A percentile compares a stretch with the other conserved stretches of the same genome.
Conservation (phyloP, 164 flowering plant species). For the Paratinospora sagittata region DNA sequence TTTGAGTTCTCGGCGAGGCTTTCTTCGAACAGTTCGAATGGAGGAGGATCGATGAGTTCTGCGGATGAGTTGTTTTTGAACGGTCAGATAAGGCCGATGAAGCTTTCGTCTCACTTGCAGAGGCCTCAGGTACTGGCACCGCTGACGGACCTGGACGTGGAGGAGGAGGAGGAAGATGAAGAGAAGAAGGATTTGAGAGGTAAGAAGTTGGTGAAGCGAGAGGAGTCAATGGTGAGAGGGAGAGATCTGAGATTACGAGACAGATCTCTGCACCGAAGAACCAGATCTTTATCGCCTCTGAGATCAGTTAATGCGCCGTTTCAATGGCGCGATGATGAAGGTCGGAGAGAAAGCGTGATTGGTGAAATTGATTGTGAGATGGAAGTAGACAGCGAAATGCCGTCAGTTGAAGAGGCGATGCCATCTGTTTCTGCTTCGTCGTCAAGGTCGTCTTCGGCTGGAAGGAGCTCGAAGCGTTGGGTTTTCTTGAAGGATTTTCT, state of each 20-base stretch:
- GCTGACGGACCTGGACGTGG: conserved; percentile 39
- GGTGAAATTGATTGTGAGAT: background rate
- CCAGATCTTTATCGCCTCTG: conserved; percentile 60
- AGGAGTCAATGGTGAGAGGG: conserved; percentile 28
- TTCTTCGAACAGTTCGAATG: background rate
- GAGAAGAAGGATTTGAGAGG: conserved; percentile 30
- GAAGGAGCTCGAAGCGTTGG: conserved; percentile 39
- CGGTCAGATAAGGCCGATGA: conserved; percentile 79
- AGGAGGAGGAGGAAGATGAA: conserved; percentile 31
- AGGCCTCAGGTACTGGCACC: conserved; percentile 49
- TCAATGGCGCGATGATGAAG: conserved; percentile 29
- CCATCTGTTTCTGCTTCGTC: conserved; percentile 38
- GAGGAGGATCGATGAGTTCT: conserved; percentile 45
- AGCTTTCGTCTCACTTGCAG: conserved; percentile 52
- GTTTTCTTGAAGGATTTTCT: conserved; percentile 36
- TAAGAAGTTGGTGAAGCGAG: background rate
- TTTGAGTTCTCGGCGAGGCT: conserved; percentile 37
- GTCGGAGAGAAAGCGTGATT: conserved; percentile 6
- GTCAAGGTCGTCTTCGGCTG: conserved; percentile 31
- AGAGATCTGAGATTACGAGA: conserved; percentile 40
- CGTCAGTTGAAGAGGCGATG: conserved; percentile 19
- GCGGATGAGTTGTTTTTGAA: conserved; percentile 73
- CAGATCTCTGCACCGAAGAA: conserved; percentile 40
- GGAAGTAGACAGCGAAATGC: conserved; percentile 11
- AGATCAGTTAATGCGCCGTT: conserved; percentile 18